A percentile compares a stretch with the other conserved stretches of the same genome.
Evolutionary conservation across 768 basidiomycete species (phyloP).

Genomic region (Trametes villosa): DNA sequence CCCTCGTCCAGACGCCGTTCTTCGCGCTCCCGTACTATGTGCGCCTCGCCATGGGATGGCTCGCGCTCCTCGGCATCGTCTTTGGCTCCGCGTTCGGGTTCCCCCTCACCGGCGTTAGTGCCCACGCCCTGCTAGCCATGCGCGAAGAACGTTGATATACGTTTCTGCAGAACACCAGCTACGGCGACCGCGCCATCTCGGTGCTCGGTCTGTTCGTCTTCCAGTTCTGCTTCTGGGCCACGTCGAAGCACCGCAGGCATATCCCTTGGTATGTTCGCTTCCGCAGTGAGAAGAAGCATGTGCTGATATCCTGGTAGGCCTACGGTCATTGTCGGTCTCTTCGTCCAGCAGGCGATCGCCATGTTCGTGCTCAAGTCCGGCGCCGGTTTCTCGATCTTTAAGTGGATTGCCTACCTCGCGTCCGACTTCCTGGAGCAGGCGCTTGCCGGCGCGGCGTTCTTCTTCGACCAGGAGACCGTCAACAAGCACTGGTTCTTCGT

Average conservation of each 20-base stretch:
- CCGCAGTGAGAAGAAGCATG: background rate
- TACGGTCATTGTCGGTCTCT: conserved; percentile 86
- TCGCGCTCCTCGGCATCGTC: conserved; percentile 73
- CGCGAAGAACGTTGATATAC: conserved; percentile 23
- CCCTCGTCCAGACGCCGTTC: conserved; percentile 69
- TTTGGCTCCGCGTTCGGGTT: conserved; percentile 91
- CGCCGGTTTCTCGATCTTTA: conserved; percentile 85
- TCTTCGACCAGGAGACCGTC: conserved; percentile 73
- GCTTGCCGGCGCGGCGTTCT: conserved; percentile 74
- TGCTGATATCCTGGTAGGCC: conserved; percentile 50
- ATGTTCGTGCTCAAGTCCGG: conserved; percentile 86
- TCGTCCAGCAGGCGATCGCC: conserved; percentile 84
- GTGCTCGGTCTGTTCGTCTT: conserved; percentile 81
- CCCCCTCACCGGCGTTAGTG: conserved; percentile 54
- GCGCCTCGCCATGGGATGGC: conserved; percentile 73
- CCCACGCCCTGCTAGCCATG: conserved; percentile 3
- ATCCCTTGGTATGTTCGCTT: conserved; percentile 68
- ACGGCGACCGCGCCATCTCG: conserved; percentile 81
- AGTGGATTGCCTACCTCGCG: conserved; percentile 79
- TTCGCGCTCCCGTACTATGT: conserved; percentile 55
- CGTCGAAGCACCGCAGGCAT: conserved; percentile 62
- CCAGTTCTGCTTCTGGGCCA: conserved; percentile 73
- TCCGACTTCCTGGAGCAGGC: conserved; percentile 78
- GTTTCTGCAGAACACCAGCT: conserved; percentile 55
- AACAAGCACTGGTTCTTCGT: conserved; percentile 85